These are phyloP conservation scores for Aspergillus sp. DNA, from an alignment of 2,329 filamentous ascomycete species.

Conservation along the genomic window DNA sequence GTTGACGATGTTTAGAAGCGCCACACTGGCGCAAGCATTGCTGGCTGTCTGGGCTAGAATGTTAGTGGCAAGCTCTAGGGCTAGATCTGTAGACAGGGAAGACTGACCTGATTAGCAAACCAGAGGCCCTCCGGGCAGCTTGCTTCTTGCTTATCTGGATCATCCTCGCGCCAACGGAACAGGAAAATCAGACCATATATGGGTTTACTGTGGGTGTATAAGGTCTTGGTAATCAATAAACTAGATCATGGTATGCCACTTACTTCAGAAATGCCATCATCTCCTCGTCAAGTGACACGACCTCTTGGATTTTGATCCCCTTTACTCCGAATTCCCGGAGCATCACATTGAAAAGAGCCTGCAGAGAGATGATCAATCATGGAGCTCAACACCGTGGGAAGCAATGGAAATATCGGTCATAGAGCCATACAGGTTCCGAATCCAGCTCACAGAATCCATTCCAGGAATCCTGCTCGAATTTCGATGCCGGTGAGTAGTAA, in stretches of 20 bases:
- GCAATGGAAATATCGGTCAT: slow-evolving; percentile 1
- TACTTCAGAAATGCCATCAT: slow-evolving; percentile 66
- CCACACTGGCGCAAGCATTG: slow-evolving; percentile 90
- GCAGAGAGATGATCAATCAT: not conserved
- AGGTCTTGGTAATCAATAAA: slow-evolving; percentile 6
- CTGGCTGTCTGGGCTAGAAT: slow-evolving; percentile 63
- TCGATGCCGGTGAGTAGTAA: slow-evolving; percentile 34
- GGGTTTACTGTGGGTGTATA: slow-evolving; percentile 57
- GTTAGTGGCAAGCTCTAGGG: slow-evolving; percentile 7
- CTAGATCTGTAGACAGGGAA: not conserved
- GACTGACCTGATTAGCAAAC: slow-evolving; percentile 85
- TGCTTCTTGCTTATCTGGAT: slow-evolving; percentile 53
- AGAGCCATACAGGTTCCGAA: slow-evolving; percentile 74
- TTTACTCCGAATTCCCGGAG: slow-evolving; percentile 75
- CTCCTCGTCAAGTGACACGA: slow-evolving; percentile 71
- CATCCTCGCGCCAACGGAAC: slow-evolving; percentile 69
- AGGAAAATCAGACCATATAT: slow-evolving; percentile 88
- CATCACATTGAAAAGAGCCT: slow-evolving; percentile 86
- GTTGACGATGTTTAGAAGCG: slow-evolving; percentile 90
- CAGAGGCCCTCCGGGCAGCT: slow-evolving; percentile 70
- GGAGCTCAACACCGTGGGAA: not conserved
- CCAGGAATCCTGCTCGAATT: slow-evolving; percentile 46
- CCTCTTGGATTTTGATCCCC: slow-evolving; percentile 73
- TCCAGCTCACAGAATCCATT: slow-evolving; percentile 69
- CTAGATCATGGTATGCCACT: slow-evolving; percentile 24